Evolutionary conservation across 164 flowering plant genomes (phyloP).

Genomic region (Chimonanthus salicifolius): DNA sequence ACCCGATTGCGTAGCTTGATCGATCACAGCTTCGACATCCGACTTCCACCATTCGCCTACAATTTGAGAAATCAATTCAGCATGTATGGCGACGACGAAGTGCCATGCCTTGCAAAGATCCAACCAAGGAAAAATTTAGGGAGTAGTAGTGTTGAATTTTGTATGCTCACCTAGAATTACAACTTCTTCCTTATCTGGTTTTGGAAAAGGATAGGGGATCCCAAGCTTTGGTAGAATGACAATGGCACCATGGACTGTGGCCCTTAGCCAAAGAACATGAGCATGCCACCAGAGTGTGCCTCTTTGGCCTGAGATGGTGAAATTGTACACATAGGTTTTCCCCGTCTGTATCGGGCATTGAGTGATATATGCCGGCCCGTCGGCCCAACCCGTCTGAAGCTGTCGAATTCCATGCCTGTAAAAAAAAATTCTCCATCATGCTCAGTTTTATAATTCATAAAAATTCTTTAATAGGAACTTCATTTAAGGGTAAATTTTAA

Average conservation of each 20-base stretch:
- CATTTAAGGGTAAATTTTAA: too few species aligned
- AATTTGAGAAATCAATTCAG: conserved; percentile 23
- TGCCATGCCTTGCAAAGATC: too few species aligned
- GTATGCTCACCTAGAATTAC: conserved; percentile 40
- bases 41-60: conserved; percentile 45
- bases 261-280: too few species aligned
- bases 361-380: too few species aligned
- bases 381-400: conserved; percentile 7
- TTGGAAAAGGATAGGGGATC: conserved; percentile 71
- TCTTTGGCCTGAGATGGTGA: conserved; percentile 71
- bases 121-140: too few species aligned
- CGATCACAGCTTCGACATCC: conserved; percentile 63
- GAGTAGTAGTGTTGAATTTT: not conserved
- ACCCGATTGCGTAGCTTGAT: conserved; percentile 55
- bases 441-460: not conserved
- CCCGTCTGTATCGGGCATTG: conserved; percentile 41
- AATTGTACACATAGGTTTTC: conserved; percentile 55
- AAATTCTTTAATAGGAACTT: too few species aligned
- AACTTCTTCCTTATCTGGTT: conserved; percentile 54
- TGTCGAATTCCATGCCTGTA: conserved; percentile 17
- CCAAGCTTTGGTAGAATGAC: conserved; percentile 70
- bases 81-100: too few species aligned
- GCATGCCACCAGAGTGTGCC: conserved; percentile 50
- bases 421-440: not conserved
- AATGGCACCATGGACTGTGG: too few species aligned